A percentile compares a stretch with the other conserved stretches of the same genome.
Conservation (phyloP, 225 moss, liverwort and hornwort species). For the Bryum argenteum region DNA sequence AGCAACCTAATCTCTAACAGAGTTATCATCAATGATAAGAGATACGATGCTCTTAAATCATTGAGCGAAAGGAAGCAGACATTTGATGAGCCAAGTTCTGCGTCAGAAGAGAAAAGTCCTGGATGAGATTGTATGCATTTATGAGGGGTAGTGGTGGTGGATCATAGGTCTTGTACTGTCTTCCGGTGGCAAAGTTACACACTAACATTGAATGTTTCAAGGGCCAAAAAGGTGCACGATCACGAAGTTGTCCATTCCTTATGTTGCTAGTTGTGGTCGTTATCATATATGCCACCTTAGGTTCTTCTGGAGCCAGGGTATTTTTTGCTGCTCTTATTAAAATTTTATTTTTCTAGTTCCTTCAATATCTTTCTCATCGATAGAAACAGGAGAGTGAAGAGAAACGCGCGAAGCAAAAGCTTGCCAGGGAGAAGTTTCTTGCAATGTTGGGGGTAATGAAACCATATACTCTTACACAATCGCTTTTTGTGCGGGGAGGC, state of each 20-base stretch:
- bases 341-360: neutral
- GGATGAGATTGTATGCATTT: neutral
- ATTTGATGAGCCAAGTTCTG: slow-evolving; percentile 77
- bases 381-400: slow-evolving; percentile 95
- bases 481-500: neutral
- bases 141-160: neutral
- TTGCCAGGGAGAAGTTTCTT: slow-evolving; percentile 89
- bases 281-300: neutral
- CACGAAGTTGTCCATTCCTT: slow-evolving; percentile 1
- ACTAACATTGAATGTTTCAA: too few relatives aligned
- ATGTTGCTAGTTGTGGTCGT: neutral
- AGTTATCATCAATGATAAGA: slow-evolving; percentile 96
- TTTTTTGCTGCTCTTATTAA: neutral
- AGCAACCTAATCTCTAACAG: too few relatives aligned
- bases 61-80: slow-evolving; percentile 96
- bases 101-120: neutral
- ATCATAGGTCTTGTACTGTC: neutral
- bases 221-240: neutral
- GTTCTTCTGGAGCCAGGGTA: neutral
- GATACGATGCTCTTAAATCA: slow-evolving; percentile 95
- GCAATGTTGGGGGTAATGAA: slow-evolving; percentile 85
- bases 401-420: slow-evolving; percentile 93
- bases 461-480: neutral
- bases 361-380: slow-evolving; percentile 66
- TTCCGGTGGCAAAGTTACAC: too few relatives aligned